Base-by-base conservation (phyloP, 345 rosid species). In the Pelargonium nanum region DNA sequence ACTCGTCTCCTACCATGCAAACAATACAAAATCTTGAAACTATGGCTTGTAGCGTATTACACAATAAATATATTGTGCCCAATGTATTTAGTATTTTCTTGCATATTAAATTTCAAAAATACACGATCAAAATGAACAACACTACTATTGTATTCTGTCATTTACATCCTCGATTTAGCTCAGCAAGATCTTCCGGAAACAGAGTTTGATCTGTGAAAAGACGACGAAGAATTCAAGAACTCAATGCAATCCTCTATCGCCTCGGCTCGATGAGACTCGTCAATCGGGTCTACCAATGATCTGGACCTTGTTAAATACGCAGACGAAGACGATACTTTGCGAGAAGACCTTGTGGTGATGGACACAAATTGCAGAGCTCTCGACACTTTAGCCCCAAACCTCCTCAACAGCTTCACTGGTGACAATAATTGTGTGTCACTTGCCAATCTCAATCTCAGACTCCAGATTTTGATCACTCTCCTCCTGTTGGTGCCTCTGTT, bases 171-270 rank as follows among this genome's bases (percentile, higher is more conserved):
- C 7, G 3, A 2, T 7, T 28, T 7, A 28, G 32, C 32, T 34
- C 45, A 75, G 65, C 83, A 75, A 67, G 84, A 80, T 70, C 71
- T 66, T 4, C 83, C 26, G 28, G 89, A 78, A 67, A 83, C 79
- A 0, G 96, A 86, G 71, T 80, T 92, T 61, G 91, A 85, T 70
- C 93, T 77, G 12, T 74, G 79, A 74, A 87, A 53, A 40, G 89
- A 81, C 50, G 83, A 82, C n/a, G 89, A 86, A 68, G 85, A 82
- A 57, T 92, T 92, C 65, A 89, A 75, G 83, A 89, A 92, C 80
- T 85, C 81, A 59, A 92, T 92, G 72, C 98, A 92, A 58, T 92
- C 96, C 69, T 87, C 88, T 6, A 92, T 77, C 34, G 91, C 96
- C 75, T 92, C 95, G 50, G 89, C 95, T 72, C 85, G 56, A 32